Evolutionary conservation across 164 flowering plant species (phyloP).

Genomic region (Platanus orientalis): DNA sequence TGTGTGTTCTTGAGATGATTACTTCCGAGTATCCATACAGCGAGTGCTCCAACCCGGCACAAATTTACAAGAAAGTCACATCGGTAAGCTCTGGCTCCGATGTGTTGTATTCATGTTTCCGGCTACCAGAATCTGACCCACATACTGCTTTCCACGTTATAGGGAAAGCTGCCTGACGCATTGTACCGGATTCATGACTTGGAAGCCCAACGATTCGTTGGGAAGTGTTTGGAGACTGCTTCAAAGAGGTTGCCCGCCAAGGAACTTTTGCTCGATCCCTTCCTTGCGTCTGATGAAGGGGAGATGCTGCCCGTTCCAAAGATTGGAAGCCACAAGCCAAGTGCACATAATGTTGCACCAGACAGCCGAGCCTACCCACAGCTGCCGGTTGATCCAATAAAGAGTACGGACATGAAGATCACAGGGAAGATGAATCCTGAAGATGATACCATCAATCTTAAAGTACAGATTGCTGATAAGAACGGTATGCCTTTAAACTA

Average conservation of each 20-base stretch:
- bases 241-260: slow-evolving; percentile 60
- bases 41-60: slow-evolving; percentile 88
- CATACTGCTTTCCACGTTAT: background rate
- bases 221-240: slow-evolving; percentile 58
- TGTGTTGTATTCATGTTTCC: too few species aligned
- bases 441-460: slow-evolving; percentile 62
- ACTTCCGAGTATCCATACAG: slow-evolving; percentile 82
- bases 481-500: slow-evolving; percentile 35
- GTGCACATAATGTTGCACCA: background rate
- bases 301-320: slow-evolving; percentile 14
- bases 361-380: background rate
- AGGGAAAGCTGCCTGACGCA: slow-evolving; percentile 84
- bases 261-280: slow-evolving; percentile 66
- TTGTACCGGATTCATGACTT: slow-evolving; percentile 48
- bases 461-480: slow-evolving; percentile 61
- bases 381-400: slow-evolving; percentile 10
- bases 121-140: background rate
- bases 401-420: slow-evolving; percentile 55
- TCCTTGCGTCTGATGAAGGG: slow-evolving; percentile 46
- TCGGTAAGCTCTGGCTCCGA: slow-evolving; percentile 32
- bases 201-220: slow-evolving; percentile 59
- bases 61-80: slow-evolving; percentile 95
- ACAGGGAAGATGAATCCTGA: slow-evolving; percentile 67
- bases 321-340: background rate
- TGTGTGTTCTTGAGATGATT: slow-evolving; percentile 91